phyloP scores from a whole-genome alignment of 2,329 filamentous ascomycete species.

The Teratosphaeria viscida region DNA sequence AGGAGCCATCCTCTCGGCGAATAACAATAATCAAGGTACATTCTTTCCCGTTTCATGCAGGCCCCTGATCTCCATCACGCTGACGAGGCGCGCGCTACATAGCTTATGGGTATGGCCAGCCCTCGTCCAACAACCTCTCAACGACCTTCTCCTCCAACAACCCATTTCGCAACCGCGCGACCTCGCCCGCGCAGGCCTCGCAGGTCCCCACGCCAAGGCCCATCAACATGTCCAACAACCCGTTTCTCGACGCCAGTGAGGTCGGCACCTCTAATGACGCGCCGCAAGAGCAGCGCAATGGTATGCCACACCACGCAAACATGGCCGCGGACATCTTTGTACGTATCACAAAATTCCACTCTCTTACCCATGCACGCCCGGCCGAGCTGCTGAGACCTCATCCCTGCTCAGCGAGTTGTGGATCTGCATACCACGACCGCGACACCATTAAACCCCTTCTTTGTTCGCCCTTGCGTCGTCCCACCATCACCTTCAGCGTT shows the following conservation, averaged over 20 bases:
- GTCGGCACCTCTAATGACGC: background rate
- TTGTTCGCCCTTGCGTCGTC: background rate
- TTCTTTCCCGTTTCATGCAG: conserved; percentile 1
- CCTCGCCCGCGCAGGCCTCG: conserved; percentile 31
- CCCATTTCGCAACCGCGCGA: conserved; percentile 64
- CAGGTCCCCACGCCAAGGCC: conserved; percentile 42
- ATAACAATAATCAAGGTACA: background rate
- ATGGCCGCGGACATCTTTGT: conserved; percentile 67
- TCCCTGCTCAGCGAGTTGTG: background rate
- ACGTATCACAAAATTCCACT: conserved; percentile 35
- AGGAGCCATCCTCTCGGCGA: background rate
- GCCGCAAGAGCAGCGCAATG: conserved; percentile 3
- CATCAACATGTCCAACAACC: conserved; percentile 51
- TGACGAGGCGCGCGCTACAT: background rate
- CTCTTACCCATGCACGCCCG: conserved; percentile 1
- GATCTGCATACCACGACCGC: background rate
- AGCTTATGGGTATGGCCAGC: conserved; percentile 30
- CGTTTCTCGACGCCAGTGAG: conserved; percentile 50
- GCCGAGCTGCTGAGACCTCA: conserved; percentile 9
- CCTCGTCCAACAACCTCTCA: conserved; percentile 41
- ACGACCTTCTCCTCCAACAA: conserved; percentile 65
- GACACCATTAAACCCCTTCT: background rate
- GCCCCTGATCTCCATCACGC: background rate
- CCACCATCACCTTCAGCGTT: background rate
- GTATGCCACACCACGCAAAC: conserved; percentile 29